Conservation (phyloP, 768 basidiomycete species). For the Boletus vermiculosoides region DNA sequence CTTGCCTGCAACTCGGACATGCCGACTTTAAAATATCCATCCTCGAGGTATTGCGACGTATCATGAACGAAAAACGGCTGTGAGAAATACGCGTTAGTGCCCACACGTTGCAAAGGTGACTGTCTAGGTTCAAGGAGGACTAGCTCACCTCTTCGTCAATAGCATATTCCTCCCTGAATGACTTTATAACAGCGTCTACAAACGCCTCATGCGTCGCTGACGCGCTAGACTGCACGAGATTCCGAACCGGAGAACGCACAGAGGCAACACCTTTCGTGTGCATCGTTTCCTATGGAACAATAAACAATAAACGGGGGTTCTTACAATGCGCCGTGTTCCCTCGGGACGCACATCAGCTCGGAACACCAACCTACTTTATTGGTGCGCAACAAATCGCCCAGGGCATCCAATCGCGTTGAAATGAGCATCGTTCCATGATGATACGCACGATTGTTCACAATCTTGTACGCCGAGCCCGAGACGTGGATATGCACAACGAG, state of each 20-base stretch:
- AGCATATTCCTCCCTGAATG: constrained; percentile 64
- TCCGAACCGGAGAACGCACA: constrained; percentile 90
- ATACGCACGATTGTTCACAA: constrained; percentile 86
- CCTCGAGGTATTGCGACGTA: constrained; percentile 40
- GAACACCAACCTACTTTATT: constrained; percentile 50
- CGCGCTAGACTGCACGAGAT: constrained; percentile 57
- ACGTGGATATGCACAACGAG: constrained; percentile 51
- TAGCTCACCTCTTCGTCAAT: constrained; percentile 35
- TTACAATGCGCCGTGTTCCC: not conserved
- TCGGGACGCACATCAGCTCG: not conserved
- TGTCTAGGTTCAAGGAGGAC: not conserved
- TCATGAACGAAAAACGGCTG: constrained; percentile 47
- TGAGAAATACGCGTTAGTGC: not conserved
- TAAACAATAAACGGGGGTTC: not conserved
- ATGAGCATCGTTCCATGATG: constrained; percentile 99
- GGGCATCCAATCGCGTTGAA: constrained; percentile 65
- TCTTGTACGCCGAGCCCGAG: constrained; percentile 97
- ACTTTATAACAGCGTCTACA: constrained; percentile 59
- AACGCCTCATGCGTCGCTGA: constrained; percentile 67
- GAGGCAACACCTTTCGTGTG: constrained; percentile 84
- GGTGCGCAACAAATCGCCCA: constrained; percentile 70
- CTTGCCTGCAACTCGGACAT: constrained; percentile 72
- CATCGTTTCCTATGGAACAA: constrained; percentile 63
- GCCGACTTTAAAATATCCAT: constrained; percentile 64
- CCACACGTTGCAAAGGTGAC: not conserved